Conservation (phyloP, 106 monocot species). For the Acorus calamus region DNA sequence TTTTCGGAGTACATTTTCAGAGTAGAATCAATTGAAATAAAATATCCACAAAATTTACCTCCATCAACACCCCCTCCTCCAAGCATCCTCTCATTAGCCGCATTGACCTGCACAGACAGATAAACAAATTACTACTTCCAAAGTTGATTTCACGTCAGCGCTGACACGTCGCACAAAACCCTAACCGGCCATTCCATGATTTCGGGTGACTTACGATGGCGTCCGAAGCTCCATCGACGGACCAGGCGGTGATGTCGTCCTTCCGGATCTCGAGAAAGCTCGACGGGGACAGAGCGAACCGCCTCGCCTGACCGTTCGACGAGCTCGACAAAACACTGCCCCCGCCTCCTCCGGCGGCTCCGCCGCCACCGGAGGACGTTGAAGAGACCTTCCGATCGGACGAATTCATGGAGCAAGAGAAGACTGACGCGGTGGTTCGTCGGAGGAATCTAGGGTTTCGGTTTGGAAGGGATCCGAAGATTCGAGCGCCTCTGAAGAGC, state of each 20-base stretch:
- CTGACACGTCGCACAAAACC: neutral
- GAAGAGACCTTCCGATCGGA: too few relatives aligned
- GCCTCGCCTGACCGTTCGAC: neutral
- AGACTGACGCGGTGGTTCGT: too few relatives aligned
- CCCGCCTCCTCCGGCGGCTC: too few relatives aligned
- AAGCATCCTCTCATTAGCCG: slow-evolving; percentile 72
- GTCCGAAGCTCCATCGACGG: slow-evolving; percentile 65
- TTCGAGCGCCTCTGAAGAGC: too few relatives aligned
- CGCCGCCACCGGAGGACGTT: too few relatives aligned
- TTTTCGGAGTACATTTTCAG: neutral
- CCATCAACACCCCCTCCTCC: slow-evolving; percentile 96
- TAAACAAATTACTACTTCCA: neutral
- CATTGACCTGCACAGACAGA: slow-evolving; percentile 52
- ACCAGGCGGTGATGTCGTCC: slow-evolving; percentile 83
- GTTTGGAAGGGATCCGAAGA: too few relatives aligned
- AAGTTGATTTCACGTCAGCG: neutral
- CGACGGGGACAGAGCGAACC: slow-evolving; percentile 58
- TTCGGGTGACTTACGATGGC: slow-evolving; percentile 50
- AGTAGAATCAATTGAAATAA: neutral
- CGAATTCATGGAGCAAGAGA: too few relatives aligned
- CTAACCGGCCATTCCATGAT: neutral
- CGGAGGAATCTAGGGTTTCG: too few relatives aligned
- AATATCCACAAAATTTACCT: slow-evolving; percentile 31
- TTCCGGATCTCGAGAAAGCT: slow-evolving; percentile 46
- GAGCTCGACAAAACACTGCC: too few relatives aligned